These are phyloP conservation scores for Apiospora aurea DNA, from an alignment of 2,329 filamentous ascomycete species.

Conservation along the genomic window DNA sequence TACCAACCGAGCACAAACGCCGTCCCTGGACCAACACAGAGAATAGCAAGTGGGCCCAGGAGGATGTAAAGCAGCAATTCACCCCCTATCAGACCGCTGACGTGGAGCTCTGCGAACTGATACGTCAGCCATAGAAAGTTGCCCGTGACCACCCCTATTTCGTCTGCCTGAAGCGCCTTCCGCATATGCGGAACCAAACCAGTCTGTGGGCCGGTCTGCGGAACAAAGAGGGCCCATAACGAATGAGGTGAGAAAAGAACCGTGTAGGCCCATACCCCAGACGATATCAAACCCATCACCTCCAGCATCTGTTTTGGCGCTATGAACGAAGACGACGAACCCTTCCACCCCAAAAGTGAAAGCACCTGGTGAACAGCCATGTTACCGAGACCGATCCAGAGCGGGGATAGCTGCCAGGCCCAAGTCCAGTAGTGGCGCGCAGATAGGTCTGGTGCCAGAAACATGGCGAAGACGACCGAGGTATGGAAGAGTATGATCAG, in stretches of 20 bases:
- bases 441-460: not conserved
- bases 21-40: not conserved
- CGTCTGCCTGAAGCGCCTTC: not conserved
- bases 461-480: not conserved
- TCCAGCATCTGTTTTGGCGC: accelerated
- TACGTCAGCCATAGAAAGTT: not conserved
- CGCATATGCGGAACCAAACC: not conserved
- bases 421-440: not conserved
- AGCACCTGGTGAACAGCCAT: not conserved
- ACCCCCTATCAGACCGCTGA: not conserved
- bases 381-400: not conserved
- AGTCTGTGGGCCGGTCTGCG: not conserved
- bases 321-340: not conserved
- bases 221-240: not conserved
- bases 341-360: not conserved
- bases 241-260: not conserved
- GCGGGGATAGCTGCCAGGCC: not conserved
- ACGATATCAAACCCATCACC: not conserved
- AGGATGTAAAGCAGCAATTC: not conserved
- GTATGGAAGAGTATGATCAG: not conserved
- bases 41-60: not conserved
- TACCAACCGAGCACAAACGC: not conserved
- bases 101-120: not conserved
- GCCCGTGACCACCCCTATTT: not conserved
- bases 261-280: not conserved